These are phyloP conservation scores for Pelagophyceae sp. DNA, from an alignment of 352 stramenopile species.

Conservation along the genomic window DNA sequence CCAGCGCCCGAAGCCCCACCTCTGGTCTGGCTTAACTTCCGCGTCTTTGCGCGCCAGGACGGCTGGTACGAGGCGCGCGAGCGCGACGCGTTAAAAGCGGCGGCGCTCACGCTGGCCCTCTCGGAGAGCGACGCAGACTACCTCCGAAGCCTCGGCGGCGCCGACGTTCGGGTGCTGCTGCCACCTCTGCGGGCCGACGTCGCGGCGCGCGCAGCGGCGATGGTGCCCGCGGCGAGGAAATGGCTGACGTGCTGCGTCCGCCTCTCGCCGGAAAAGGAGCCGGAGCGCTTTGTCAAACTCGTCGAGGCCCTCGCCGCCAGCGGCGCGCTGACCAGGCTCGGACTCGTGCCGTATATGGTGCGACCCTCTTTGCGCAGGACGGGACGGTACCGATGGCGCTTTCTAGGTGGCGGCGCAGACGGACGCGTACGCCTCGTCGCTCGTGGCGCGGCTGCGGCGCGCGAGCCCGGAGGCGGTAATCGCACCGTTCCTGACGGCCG, in stretches of 20 bases:
- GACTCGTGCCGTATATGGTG: too few species aligned
- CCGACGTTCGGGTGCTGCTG: not conserved
- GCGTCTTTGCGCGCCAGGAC: conserved; percentile 23
- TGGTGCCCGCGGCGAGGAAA: not conserved
- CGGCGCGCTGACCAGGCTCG: too few species aligned
- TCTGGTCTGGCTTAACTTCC: conserved; percentile 27
- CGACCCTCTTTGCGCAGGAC: too few species aligned
- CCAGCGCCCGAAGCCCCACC: not conserved
- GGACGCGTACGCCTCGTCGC: too few species aligned
- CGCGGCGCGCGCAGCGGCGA: too few species aligned
- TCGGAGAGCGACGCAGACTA: conserved; percentile 9
- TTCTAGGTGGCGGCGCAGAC: too few species aligned
- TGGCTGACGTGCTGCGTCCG: conserved; percentile 25
- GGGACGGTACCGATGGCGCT: too few species aligned
- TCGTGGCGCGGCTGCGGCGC: conserved; percentile 18
- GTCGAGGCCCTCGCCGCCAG: conserved; percentile 13
- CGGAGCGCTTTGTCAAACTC: conserved; percentile 18
- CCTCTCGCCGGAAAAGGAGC: conserved; percentile 24
- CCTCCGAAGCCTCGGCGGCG: not conserved
- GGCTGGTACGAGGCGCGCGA: conserved; percentile 22
- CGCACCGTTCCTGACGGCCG: not conserved
- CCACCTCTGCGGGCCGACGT: not conserved
- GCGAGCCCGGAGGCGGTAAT: not conserved
- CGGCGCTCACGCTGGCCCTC: conserved; percentile 17
- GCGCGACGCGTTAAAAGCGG: not conserved